Evolutionary conservation across 2,329 filamentous ascomycete genomes (phyloP), one percentile per base, ranked within the genome.

Genomic region (Ophiocordyceps unilateralis): DNA sequence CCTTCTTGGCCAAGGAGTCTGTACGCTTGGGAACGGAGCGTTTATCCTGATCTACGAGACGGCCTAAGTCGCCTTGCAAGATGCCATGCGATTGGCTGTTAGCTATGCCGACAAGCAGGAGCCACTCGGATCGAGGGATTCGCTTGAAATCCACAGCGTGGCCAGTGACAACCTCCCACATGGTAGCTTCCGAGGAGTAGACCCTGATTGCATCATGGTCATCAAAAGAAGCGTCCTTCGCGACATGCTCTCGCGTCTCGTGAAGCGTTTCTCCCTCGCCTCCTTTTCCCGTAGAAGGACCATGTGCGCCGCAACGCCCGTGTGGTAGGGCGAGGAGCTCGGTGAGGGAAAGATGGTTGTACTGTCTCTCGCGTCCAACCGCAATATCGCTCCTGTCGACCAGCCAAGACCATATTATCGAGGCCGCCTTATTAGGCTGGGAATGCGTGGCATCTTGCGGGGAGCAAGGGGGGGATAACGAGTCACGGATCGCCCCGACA

Each of bases 11-110:
- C 1, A 80, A 62, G 3, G 67, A 65, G 48, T 78, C 73, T 0
- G 76, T 80, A 28, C 76, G 64, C 45, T 72, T 75, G 3, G 76
- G 75, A 1, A 79, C 66, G 1, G 75, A 78, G 41, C 75, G 68
- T 52, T 79, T 79, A 55, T 79, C 76, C 53, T 79, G 76, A 20
- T 68, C 66, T 12, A 73, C 72, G 1, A 76, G 58, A 19, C 68
- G 66, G 15, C 71, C 69, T 21, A 79, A 62, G 45, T 78, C 74
- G 36, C 71, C 72, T 55, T 80, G 76, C 14, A 78, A 58, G 38
- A 79, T 77, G 5, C 76, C 76, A 6, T 68, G 58, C 8, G 64
- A 59, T 42, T 66, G 69, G 14, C 64, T 66, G 1, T 69, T 70
- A 19, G 73, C 74, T 43, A 78, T 76, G 17, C 70, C 72, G 17